Base-by-base conservation (phyloP, 306 rosid species). In the Acmispon strigosus region DNA sequence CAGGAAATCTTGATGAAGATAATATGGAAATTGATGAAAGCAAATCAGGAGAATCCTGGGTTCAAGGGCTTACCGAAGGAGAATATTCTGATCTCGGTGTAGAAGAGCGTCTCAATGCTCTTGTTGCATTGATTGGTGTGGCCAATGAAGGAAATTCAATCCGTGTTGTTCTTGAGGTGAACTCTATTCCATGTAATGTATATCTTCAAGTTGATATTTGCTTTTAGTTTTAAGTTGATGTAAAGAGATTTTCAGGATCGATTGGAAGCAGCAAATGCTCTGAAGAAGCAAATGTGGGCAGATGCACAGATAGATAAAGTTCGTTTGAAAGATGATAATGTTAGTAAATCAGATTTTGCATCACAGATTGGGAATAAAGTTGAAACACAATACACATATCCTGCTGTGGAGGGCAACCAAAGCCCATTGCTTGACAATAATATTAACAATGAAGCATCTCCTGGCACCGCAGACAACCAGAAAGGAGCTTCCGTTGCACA, bases 201-300 rank as follows among this genome's bases (percentile, higher is more conserved):
- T 57, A 36, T 49, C 72, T 16, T 49, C 4, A 24, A 19, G 54
- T 34, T 36, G 20, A 19, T 16, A 66, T 75, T 47, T 73, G 18
- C 18, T 32, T 12, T 39, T 61, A 42, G 12, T 29, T 53, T 78
- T 59, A 53, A 68, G 78, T 72, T 84, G 83, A 87, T 71, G 11
- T 72, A 16, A 60, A 12, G 18, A 37, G 43, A 63, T 78, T 70
- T 68, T 73, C 86, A 95, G 99, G 97, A 91, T 78, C 99, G 99
- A 16, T 69, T 95, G 90, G 99, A 95, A 84, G 92, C 96, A 66
- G 96, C 99, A 68, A 95, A 89, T 86, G 87, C 96, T 66, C 84
- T 95, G 75, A 91, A 95, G 90, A 95, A 95, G 89, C 99, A 95
- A 85, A 91, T 95, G 99, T 95, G 92, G 97, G 92, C 96, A 14